Conservation (phyloP, 768 basidiomycete genomes). For the Lactarius sanguifluus region DNA sequence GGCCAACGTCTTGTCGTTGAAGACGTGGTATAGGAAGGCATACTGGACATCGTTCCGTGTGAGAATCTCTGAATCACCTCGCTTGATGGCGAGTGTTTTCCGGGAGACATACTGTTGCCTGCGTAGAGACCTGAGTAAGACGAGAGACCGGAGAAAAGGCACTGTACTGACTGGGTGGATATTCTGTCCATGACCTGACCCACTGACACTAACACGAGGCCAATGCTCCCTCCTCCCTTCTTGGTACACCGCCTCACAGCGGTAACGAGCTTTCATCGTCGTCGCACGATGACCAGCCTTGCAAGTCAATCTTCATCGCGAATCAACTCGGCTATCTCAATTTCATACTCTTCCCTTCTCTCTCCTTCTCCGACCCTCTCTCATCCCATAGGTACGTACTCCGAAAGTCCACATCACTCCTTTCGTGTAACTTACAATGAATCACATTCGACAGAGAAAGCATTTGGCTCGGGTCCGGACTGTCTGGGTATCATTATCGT, state of each 20-base stretch:
- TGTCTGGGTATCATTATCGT: slow-evolving; percentile 82
- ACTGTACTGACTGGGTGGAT: slow-evolving; percentile 26
- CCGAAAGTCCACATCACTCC: slow-evolving; percentile 4
- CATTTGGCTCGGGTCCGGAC: slow-evolving; percentile 77
- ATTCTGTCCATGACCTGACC: slow-evolving; percentile 19
- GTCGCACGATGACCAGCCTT: slow-evolving; percentile 20
- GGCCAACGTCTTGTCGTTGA: slow-evolving; percentile 61
- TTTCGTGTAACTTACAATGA: slow-evolving; percentile 8
- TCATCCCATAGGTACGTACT: slow-evolving; percentile 57
- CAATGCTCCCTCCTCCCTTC: slow-evolving; percentile 17
- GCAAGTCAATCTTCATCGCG: slow-evolving; percentile 33
- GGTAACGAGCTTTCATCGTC: slow-evolving; percentile 11
- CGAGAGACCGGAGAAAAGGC: slow-evolving; percentile 35
- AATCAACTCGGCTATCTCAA: slow-evolving; percentile 53
- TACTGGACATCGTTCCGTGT: slow-evolving; percentile 84
- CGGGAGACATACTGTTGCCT: slow-evolving; percentile 41
- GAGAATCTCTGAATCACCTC: slow-evolving; percentile 78
- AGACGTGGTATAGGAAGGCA: slow-evolving; percentile 79
- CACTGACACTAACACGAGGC: slow-evolving; percentile 17
- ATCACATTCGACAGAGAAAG: slow-evolving; percentile 52
- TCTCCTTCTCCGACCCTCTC: slow-evolving; percentile 53
- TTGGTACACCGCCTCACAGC: slow-evolving; percentile 13
- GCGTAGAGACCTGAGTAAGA: slow-evolving; percentile 56
- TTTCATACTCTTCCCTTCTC: slow-evolving; percentile 61
- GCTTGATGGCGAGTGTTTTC: slow-evolving; percentile 77